Base-by-base conservation (phyloP, 805 yeast genomes). In the Nakazawaea pomicola region DNA sequence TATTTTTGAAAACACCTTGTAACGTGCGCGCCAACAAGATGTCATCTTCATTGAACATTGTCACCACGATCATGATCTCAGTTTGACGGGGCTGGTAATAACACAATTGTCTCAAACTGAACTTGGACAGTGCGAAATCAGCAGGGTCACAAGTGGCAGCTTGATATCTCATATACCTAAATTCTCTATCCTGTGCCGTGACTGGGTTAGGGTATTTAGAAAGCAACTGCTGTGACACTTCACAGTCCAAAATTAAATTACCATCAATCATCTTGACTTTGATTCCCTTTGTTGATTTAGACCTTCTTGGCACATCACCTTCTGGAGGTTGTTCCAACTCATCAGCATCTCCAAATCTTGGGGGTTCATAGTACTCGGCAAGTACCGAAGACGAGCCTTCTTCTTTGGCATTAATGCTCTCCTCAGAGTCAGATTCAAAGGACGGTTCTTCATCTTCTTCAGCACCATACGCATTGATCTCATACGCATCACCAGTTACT, bases 121-220 rank as follows among this genome's bases (percentile, higher is more conserved):
- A 93, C 51, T 78, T 75, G 47, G 73, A 73, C 8, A 51, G 49
- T 15, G 61, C 64, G 55, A 85, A 86, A 41, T 81, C 77, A 9
- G 76, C 69, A 0, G 98, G 98, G 48, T 91, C 95, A 58, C 95
- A 83, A 1, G 98, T 91, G 16, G 86, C 89, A 0, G 96, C 97
- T 43, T 93, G 87, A 61, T 90, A 91, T 58, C 98, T 74, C 91
- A 91, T 82, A 53, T 82, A 87, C 25, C 78, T 71, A 70, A 83
- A 83, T 84, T 57, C 90, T 57, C 69, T 63, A 58, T 50, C 64
- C 31, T 52, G 67, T 50, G 45, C 74, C 55, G 55, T 67, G 71
- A 30, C 67, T 56, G 41, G 75, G 62, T 47, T 58, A 36, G 67
- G 58, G 52, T 73, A 81, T 51, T 76, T 76, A 36, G 65, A 61